A percentile compares a stretch with the other conserved stretches of the same genome.
These are phyloP conservation scores for Aspergillus cejpii DNA, from an alignment of 2,329 filamentous ascomycete genomes.

Conservation along the genomic window DNA sequence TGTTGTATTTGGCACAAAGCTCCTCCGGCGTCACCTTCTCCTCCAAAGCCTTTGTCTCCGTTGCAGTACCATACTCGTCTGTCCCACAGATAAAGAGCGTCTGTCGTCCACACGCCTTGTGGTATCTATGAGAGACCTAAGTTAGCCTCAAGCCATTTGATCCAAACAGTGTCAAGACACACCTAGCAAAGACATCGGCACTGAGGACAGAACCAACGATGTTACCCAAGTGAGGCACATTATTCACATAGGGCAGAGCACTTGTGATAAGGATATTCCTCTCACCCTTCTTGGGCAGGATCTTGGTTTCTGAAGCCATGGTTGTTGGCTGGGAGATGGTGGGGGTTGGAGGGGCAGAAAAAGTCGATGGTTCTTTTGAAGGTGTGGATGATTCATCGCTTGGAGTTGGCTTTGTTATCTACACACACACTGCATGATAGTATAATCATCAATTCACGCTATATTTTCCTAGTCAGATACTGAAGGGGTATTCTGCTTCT, in stretches of 20 bases:
- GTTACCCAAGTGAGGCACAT: constrained; percentile 79
- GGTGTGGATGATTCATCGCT: constrained; percentile 18
- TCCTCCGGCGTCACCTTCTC: constrained; percentile 74
- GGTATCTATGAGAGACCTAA: constrained; percentile 50
- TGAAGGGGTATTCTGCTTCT: neutral
- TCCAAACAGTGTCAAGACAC: constrained; percentile 52
- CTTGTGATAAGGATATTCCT: constrained; percentile 85
- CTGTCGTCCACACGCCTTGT: constrained; percentile 68
- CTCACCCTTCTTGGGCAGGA: constrained; percentile 65
- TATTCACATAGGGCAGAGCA: constrained; percentile 79
- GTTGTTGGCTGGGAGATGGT: constrained; percentile 14
- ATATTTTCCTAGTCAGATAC: neutral
- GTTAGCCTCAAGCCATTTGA: constrained; percentile 12
- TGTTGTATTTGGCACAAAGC: constrained; percentile 88
- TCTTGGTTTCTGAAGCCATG: constrained; percentile 32
- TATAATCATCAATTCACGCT: neutral
- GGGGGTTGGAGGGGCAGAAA: constrained; percentile 15
- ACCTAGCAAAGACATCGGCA: constrained; percentile 70
- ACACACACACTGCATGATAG: constrained; percentile 47
- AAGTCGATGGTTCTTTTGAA: constrained; percentile 8
- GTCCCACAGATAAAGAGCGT: constrained; percentile 83
- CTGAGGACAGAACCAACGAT: constrained; percentile 81
- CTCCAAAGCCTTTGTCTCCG: constrained; percentile 90
- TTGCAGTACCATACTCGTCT: constrained; percentile 93
- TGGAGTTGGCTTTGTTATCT: constrained; percentile 48